Conservation (phyloP, 306 rosid genomes). For the Pterocarpus macrocarpus region DNA sequence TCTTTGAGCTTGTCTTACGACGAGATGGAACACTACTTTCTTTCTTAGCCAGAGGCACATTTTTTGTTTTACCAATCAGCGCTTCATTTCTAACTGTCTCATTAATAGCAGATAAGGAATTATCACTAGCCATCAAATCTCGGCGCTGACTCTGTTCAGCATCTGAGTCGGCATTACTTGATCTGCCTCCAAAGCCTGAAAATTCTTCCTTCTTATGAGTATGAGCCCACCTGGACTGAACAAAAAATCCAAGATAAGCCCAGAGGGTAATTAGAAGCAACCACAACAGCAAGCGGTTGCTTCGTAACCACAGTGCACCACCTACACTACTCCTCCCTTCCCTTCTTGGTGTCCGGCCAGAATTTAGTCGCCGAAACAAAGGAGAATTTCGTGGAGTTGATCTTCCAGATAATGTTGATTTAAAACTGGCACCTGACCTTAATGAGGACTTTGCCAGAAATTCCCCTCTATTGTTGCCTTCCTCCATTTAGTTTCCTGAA, state of each 20-base stretch:
- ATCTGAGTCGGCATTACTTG: conserved; percentile 47
- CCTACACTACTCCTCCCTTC: conserved; percentile 66
- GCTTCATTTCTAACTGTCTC: conserved; percentile 48
- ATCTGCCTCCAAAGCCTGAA: conserved; percentile 69
- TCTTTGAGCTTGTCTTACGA: conserved; percentile 62
- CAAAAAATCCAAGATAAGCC: conserved; percentile 95
- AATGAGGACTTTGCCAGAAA: conserved; percentile 54
- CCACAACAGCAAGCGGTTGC: conserved; percentile 85
- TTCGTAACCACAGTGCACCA: conserved; percentile 74
- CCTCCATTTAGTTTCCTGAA: conserved; percentile 69
- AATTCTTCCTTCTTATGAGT: conserved; percentile 75
- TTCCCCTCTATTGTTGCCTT: conserved; percentile 62
- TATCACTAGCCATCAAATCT: conserved; percentile 56
- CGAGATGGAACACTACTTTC: conserved; percentile 56
- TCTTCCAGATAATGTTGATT: conserved; percentile 77
- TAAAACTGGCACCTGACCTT: conserved; percentile 70
- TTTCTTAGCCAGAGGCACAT: conserved; percentile 67
- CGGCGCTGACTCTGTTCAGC: conserved; percentile 58
- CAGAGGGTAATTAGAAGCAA: conserved; percentile 95
- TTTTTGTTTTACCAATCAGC: conserved; percentile 49
- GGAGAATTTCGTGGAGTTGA: conserved; percentile 77
- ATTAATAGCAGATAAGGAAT: conserved; percentile 53
- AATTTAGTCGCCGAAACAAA: conserved; percentile 65
- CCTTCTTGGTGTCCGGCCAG: conserved; percentile 75
- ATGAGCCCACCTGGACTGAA: conserved; percentile 99